Evolutionary conservation across 306 rosid genomes (phyloP), one percentile per base, ranked within the genome.

Genomic region (Fragaria nilgerrensis): DNA sequence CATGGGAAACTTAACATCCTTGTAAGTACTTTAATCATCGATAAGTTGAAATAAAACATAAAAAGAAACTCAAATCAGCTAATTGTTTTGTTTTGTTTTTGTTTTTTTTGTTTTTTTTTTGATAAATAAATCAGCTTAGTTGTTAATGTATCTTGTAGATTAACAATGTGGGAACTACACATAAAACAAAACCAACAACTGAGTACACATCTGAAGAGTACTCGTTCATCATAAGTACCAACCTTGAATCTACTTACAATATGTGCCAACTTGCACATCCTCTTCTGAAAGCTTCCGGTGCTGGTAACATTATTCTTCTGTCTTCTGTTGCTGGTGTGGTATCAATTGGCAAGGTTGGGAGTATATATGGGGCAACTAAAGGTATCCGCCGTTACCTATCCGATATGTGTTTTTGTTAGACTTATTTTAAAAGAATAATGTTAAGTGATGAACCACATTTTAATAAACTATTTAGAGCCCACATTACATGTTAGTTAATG

Each of bases 121-220:
- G 4, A 32, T 32, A 32, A 32, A 32, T 32, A 0, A 32, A 32
- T 32, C 34, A 32, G 34, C 34, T 32, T 32, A 32, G 4, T 32
- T 32, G 34, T 41, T 41, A 41, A 41, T 41, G 9, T 1, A 41
- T 41, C 44, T 6, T 41, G 44, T 41, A 82, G 85, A 36, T 29
- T 29, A 82, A 89, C 81, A 92, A 89, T 85, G 97, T 79, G 43
- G 97, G 97, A 70, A 47, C 50, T 13, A 92, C 89, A 45, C 75
- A 75, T 74, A 84, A 82, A 32, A 75, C 84, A 59, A 89, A 92
- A 73, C 90, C 94, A 29, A 75, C 87, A 62, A 74, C 63, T 49
- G 91, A 89, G 36, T 85, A 80, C 85, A 85, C 94, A 14, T 72
- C 83, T 44, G 86, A 80, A 5, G 90, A 88, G 66, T 39, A 75